Evolutionary conservation across 352 stramenopile genomes (phyloP).

Genomic region (Globisporangium camurandrum): DNA sequence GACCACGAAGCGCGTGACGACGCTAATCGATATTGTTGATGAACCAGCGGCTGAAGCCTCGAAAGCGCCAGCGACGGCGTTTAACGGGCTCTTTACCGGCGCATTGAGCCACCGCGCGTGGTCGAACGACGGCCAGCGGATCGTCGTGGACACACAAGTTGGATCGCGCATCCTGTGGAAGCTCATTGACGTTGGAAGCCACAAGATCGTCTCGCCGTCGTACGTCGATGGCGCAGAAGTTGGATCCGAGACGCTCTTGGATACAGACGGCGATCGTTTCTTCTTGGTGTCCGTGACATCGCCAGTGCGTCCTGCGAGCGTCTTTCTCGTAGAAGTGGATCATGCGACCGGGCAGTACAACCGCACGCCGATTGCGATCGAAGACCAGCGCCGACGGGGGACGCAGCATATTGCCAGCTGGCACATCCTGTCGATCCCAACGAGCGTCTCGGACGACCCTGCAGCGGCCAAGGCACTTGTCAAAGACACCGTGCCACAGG

Average conservation of each 20-base stretch:
- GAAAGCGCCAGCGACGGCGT: conserved; percentile 31
- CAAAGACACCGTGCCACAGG: conserved; percentile 14
- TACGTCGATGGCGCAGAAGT: conserved; percentile 39
- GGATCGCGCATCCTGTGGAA: conserved; percentile 65
- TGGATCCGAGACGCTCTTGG: conserved; percentile 45
- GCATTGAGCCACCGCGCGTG: conserved; percentile 44
- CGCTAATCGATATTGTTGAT: conserved; percentile 53
- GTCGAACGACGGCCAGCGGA: conserved; percentile 41
- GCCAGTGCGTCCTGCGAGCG: conserved; percentile 39
- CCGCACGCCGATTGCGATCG: conserved; percentile 27
- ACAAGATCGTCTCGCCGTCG: conserved; percentile 32
- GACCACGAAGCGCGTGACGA: conserved; percentile 47
- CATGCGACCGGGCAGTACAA: conserved; percentile 29
- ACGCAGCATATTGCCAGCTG: conserved; percentile 43
- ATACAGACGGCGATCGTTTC: conserved; percentile 26
- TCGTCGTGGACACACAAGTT: conserved; percentile 69
- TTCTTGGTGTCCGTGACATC: conserved; percentile 49
- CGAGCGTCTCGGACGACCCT: conserved; percentile 35
- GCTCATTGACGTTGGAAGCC: conserved; percentile 46
- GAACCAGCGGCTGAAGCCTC: conserved; percentile 31
- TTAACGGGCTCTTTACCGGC: conserved; percentile 66
- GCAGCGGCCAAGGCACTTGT: conserved; percentile 27
- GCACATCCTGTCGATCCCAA: conserved; percentile 49
- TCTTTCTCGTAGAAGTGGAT: conserved; percentile 52
- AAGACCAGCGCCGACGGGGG: conserved; percentile 26